Percentiles rank a stretch among this genome's conserved stretches.
Evolutionary conservation across 129 eudicot species (phyloP).

Genomic region (Artemisia annua): DNA sequence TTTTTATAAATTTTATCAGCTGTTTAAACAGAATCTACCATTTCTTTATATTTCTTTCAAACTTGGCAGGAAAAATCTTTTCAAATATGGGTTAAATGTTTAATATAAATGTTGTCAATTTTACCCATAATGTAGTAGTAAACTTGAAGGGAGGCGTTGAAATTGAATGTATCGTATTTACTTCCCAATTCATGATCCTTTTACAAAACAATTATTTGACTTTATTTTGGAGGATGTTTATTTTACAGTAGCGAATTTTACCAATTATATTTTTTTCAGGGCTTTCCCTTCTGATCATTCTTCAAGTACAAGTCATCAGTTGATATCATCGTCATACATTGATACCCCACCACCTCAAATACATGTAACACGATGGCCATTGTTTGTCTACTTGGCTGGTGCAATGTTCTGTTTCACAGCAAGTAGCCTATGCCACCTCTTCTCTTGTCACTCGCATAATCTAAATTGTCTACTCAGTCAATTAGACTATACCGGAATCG

Average conservation of each 20-base stretch:
- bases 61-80: no score
- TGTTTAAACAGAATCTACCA: no score
- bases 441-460: constrained; percentile 74
- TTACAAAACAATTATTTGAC: no score
- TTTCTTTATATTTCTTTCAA: background rate
- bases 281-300: constrained; percentile 21
- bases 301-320: constrained; percentile 3
- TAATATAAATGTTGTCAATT: no score
- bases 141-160: no score
- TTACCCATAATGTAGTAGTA: no score
- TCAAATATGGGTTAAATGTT: no score
- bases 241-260: background rate
- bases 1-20: no score
- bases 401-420: constrained; percentile 92
- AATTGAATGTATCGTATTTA: no score
- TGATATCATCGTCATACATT: constrained; percentile 29
- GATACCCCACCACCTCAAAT: constrained; percentile 31
- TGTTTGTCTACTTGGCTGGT: constrained; percentile 67
- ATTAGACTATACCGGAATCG: constrained; percentile 75
- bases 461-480: constrained; percentile 54
- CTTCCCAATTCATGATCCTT: no score
- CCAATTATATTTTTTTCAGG: constrained; percentile 13
- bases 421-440: constrained; percentile 93
- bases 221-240: background rate
- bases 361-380: constrained; percentile 68